A percentile compares a stretch with the other conserved stretches of the same genome.
These are phyloP conservation scores for Penicillium sp. DNA, from an alignment of 2,329 filamentous ascomycete genomes.

Conservation along the genomic window DNA sequence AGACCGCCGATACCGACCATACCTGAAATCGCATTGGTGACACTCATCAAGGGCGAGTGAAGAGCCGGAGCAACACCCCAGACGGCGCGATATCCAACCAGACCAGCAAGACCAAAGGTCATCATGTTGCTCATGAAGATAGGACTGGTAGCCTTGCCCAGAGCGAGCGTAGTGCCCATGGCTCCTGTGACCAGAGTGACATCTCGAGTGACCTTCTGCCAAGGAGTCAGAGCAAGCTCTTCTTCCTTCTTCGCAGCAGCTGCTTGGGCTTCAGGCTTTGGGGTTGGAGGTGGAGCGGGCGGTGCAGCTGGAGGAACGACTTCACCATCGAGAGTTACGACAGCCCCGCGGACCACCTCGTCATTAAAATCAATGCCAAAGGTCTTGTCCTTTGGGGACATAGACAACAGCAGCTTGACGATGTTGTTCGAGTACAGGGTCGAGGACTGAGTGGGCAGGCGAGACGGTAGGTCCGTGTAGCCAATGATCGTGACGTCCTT, in stretches of 20 bases:
- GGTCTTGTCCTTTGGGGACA: conserved; percentile 73
- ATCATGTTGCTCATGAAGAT: conserved; percentile 88
- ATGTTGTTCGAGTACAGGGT: conserved; percentile 94
- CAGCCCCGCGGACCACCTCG: conserved; percentile 82
- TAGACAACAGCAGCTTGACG: conserved; percentile 81
- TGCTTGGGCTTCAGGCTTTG: conserved; percentile 54
- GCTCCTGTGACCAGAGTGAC: conserved; percentile 73
- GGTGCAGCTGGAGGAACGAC: conserved; percentile 75
- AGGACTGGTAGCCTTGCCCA: conserved; percentile 79
- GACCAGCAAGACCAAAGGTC: conserved; percentile 77
- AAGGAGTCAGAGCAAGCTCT: conserved; percentile 72
- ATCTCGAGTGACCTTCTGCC: conserved; percentile 76
- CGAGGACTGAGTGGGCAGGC: conserved; percentile 84
- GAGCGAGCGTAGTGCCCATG: conserved; percentile 72
- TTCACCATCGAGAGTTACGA: conserved; percentile 77
- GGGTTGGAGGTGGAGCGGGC: conserved; percentile 59
- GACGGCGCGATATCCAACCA: conserved; percentile 85
- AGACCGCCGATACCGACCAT: conserved; percentile 89
- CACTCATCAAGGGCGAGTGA: conserved; percentile 88
- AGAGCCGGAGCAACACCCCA: conserved; percentile 84
- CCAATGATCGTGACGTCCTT: conserved; percentile 84
- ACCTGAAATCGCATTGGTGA: conserved; percentile 88
- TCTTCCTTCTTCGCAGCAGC: conserved; percentile 56
- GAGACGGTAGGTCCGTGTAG: conserved; percentile 85
- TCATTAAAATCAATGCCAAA: conserved; percentile 81